Evolutionary conservation across 2,329 filamentous ascomycete genomes (phyloP).

Genomic region (Diplodia seriata): DNA sequence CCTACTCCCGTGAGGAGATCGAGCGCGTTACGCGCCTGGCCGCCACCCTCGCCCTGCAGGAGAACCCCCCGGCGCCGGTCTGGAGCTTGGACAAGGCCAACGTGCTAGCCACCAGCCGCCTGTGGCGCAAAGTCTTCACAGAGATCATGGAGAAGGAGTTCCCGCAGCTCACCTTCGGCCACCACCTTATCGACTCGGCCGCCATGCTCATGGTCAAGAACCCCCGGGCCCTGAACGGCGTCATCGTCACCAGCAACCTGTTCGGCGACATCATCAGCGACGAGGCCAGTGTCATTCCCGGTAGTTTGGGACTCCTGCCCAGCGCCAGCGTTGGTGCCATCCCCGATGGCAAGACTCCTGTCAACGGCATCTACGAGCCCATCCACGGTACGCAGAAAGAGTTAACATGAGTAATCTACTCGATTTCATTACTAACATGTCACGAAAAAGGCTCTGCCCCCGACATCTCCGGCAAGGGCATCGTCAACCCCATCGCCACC

Average conservation of each 20-base stretch:
- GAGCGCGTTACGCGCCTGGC: constrained; percentile 86
- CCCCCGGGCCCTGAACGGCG: constrained; percentile 83
- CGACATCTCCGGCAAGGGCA: constrained; percentile 88
- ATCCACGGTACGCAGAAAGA: constrained; percentile 76
- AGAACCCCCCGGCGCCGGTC: constrained; percentile 77
- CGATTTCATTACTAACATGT: neutral
- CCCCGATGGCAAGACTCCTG: constrained; percentile 81
- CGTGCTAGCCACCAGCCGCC: constrained; percentile 84
- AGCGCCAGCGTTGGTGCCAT: constrained; percentile 86
- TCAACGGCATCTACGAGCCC: constrained; percentile 96
- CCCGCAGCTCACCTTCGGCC: constrained; percentile 80
- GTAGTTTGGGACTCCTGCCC: constrained; percentile 85
- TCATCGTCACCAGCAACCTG: constrained; percentile 90
- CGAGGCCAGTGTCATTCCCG: constrained; percentile 93
- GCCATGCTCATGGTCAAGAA: constrained; percentile 99
- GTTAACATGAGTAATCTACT: neutral
- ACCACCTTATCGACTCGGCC: constrained; percentile 95
- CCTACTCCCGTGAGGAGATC: constrained; percentile 84
- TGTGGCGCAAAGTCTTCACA: constrained; percentile 87
- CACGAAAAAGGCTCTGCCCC: constrained; percentile 74
- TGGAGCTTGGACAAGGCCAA: constrained; percentile 96
- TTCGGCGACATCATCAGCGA: constrained; percentile 97
- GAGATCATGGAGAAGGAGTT: constrained; percentile 90
- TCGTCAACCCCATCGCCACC: constrained; percentile 91
- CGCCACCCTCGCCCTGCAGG: constrained; percentile 78